Evolutionary conservation across 345 rosid species (phyloP), one percentile per base, ranked within the genome.

Genomic region (Eucalyptus curtisii): DNA sequence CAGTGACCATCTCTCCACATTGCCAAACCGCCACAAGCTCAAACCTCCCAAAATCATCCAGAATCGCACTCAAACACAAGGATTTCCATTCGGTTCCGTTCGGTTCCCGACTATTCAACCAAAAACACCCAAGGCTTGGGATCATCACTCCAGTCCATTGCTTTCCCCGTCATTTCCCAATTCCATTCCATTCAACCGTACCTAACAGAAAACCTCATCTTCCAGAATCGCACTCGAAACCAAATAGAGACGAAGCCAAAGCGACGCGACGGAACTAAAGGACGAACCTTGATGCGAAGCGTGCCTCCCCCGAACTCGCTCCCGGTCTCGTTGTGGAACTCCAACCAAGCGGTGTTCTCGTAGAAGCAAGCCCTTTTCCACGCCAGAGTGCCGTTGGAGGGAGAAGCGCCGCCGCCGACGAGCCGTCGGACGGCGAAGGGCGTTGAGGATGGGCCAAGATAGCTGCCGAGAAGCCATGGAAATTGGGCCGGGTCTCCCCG

Each of bases 311-410:
- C 99, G 68, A 96, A 97, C 86, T 96, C 93, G 88, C 94, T 90
- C 20, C 95, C 98, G 53, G 93, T 92, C 89, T 97, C 91, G 90
- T 97, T 98, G 88, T 95, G 95, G 90, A 97, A 94, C 96, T 96
- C 99, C 91, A 98, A 90, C 99, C 99, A 96, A 66, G 99, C 99
- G 15, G 82, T 90, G 91, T 94, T 97, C 90, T 96, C 20, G 88
- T 94, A 93, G 68, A 98, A 96, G 92, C 99, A 98, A 25, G 99
- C 97, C 47, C 99, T 97, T 88, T 97, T 97, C 99, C 99, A 98
- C 85, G 90, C 90, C 1, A 92, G 92, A 71, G 91, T 5, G 52
- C 49, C 88, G 82, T 94, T 95, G 31, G 22, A 19, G 52, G 66
- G 94, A 16, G 96, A 90, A 15, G 96, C 97, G 31, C 96, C 88